phyloP scores from a whole-genome alignment of 106 monocot genomes.

The Gastrodia elata region DNA sequence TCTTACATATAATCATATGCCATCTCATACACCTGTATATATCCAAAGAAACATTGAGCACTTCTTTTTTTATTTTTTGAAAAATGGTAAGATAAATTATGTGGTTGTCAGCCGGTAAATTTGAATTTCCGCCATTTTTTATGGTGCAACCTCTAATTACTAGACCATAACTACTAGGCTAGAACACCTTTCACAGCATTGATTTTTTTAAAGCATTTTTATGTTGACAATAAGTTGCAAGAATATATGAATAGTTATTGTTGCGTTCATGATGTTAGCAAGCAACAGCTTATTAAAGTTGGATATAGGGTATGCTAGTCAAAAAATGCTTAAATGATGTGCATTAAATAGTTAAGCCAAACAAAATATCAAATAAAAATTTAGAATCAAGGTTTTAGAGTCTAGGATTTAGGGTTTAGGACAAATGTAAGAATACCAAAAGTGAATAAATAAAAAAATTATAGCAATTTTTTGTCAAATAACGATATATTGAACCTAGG shows the following conservation, averaged over 20 bases:
- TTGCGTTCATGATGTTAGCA: neutral
- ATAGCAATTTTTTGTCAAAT: neutral
- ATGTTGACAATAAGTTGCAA: neutral
- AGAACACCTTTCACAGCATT: no score
- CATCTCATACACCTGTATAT: neutral
- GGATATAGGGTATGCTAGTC: neutral
- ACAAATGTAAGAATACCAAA: neutral
- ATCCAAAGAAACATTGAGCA: neutral
- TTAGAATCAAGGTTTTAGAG: neutral
- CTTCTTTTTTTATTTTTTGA: no score
- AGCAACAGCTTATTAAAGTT: neutral
- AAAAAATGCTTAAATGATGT: constrained; percentile 3
- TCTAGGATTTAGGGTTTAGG: no score
- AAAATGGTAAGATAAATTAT: no score
- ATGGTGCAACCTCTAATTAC: no score
- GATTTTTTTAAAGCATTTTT: neutral
- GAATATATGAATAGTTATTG: neutral
- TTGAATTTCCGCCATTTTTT: no score
- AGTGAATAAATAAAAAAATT: neutral
- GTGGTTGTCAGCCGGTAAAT: no score
- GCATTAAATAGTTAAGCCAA: neutral
- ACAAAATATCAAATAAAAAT: neutral
- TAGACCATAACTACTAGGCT: no score
- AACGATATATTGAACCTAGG: neutral
- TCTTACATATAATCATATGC: neutral